Base-by-base conservation (phyloP, 2,329 filamentous ascomycete species). In the Xylaria sp. region DNA sequence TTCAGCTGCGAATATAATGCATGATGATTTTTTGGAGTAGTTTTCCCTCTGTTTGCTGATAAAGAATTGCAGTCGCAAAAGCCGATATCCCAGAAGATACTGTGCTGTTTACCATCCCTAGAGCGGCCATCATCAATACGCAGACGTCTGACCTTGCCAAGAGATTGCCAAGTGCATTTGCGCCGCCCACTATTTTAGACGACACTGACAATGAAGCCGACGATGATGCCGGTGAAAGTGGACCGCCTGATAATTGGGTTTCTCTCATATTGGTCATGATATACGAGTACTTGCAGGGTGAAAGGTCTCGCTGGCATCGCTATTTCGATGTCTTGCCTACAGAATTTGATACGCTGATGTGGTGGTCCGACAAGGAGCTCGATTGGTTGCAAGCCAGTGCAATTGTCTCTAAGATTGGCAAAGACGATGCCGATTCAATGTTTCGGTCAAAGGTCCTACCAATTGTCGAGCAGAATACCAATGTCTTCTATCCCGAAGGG, bases 321-420 rank as follows among this genome's bases (percentile, higher is more conserved):
- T 97, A 97, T 80, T 90, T 97, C 73, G 86, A 90, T 66, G 84
- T 97, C 23, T 85, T 97, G 5, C 94, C 94, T 0, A 74, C 77
- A 5, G 76, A 82, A 1, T 97, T 97, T 77, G 89, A 96, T 78
- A 97, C 93, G 1, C 87, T 95, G 72, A 97, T 98, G 92, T 97
- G 94, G 82, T 98, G 94, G 94, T 84, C 87, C 1, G 83, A 86
- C 0, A 81, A 84, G 0, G 94, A 97, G 78, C 84, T 97, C 2
- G 81, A 83, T 0, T 85, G 91, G 75, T 87, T 97, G 9, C 91
- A 95, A 81, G 92, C 91, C 20, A 94, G 92, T 77, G 88, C 92
- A 0, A 88, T 96, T n/a, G 79, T 90, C 2, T 81, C 87, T 70
- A 95, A 94, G 78, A 91, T 97, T 72, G 94, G 94, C 57, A 92